Conservation (phyloP, 306 rosid genomes). For the Styphnolobium japonicum region DNA sequence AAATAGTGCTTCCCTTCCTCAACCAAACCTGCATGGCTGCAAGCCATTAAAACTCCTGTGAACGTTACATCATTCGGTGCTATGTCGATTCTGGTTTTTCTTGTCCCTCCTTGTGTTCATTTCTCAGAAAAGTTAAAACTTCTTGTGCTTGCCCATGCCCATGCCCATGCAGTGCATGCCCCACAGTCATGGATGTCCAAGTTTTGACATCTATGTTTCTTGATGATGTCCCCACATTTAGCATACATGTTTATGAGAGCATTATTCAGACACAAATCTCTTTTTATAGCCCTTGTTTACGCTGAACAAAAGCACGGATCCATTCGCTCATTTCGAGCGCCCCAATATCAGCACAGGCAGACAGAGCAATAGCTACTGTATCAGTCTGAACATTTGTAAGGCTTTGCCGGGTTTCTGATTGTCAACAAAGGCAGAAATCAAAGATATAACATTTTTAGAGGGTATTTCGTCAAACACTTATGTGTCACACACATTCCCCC, state of each 20-base stretch:
- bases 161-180: conserved; percentile 70
- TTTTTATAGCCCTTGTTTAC: conserved; percentile 13
- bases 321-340: conserved; percentile 49
- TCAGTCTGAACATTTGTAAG: conserved; percentile 46
- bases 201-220: conserved; percentile 50
- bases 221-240: conserved; percentile 16
- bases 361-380: conserved; percentile 46
- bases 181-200: conserved; percentile 71
- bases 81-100: neutral
- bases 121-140: conserved; percentile 35
- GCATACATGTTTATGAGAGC: conserved; percentile 61
- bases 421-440: conserved; percentile 61
- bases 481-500: conserved; percentile 24
- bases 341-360: conserved; percentile 61
- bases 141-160: conserved; percentile 32
- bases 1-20: conserved; percentile 61
- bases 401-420: conserved; percentile 42
- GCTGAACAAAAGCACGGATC: conserved; percentile 39
- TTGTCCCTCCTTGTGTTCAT: neutral
- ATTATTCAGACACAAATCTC: conserved; percentile 49
- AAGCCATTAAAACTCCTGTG: conserved; percentile 69
- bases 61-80: conserved; percentile 55
- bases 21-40: conserved; percentile 66
- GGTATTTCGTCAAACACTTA: conserved; percentile 50
- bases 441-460: conserved; percentile 30